Evolutionary conservation across 768 basidiomycete genomes (phyloP).

Genomic region (Mycena olivaceomarginata): DNA sequence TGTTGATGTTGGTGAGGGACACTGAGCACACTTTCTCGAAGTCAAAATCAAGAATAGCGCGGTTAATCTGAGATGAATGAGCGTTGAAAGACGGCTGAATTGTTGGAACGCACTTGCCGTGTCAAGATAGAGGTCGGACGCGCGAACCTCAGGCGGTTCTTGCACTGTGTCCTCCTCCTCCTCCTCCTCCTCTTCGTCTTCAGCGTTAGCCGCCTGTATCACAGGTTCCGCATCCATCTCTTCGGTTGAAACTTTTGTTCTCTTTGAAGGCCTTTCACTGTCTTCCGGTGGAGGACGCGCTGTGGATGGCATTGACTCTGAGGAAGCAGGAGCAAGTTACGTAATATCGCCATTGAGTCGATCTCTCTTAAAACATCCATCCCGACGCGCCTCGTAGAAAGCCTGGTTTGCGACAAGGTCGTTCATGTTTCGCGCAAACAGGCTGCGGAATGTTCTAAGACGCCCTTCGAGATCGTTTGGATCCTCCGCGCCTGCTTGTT

Average conservation of each 20-base stretch:
- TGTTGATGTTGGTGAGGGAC: constrained; percentile 96
- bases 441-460: constrained; percentile 25
- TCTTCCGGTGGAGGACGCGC: constrained; percentile 40
- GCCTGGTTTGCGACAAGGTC: too few relatives aligned
- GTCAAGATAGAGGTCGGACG: constrained; percentile 95
- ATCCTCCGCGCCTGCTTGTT: constrained; percentile 1
- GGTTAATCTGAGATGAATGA: constrained; percentile 81
- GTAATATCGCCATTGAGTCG: constrained; percentile 16
- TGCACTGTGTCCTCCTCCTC: constrained; percentile 54
- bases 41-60: constrained; percentile 95
- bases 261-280: constrained; percentile 59
- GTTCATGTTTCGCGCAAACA: constrained; percentile 39
- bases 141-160: constrained; percentile 58
- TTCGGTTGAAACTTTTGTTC: constrained; percentile 48
- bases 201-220: constrained; percentile 33
- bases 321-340: neutral
- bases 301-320: constrained; percentile 30
- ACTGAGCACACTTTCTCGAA: constrained; percentile 99
- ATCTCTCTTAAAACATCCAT: too few relatives aligned
- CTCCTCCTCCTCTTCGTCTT: constrained; percentile 53
- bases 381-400: too few relatives aligned
- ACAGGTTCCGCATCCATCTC: constrained; percentile 42
- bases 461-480: constrained; percentile 26
- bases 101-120: constrained; percentile 75
- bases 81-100: constrained; percentile 31